Base-by-base conservation (phyloP, 1,139 yeast species). In the Yarrowia galli region DNA sequence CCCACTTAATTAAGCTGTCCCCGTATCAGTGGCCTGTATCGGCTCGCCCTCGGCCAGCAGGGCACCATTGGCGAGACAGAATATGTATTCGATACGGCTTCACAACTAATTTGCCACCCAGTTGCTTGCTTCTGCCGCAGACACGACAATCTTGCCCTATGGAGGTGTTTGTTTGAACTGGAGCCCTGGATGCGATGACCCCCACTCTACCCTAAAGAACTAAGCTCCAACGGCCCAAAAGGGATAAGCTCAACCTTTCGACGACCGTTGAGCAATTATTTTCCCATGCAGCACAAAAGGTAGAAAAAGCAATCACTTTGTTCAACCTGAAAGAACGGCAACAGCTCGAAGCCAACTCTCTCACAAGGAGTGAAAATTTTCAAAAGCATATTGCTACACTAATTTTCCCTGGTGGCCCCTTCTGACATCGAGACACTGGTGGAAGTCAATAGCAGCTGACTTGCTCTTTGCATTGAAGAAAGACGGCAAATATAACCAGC, bases 231-330 rank as follows among this genome's bases (percentile, higher is more conserved):
- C 60, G 60, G 58, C 45, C 43, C 35, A 53, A 53, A 53, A 1
- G 15, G 60, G 43, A 53, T 53, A 53, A 53, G 32, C 60, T 53
- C 32, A 53, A 38, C 16, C 22, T 53, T 53, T 28, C n/a, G 32
- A 16, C 10, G 35, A 53, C 60, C 60, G 60, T 53, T 53, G 60
- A 53, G 60, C 60, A 53, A 53, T 36, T 35, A 18, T 53, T 36
- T 48, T 28, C 23, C 15, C 45, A 36, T 53, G 60, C 60, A 53
- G 45, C 18, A 3, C 32, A 22, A 18, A 16, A 32, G 25, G 0
- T 12, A 36, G 13, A 22, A 49, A 53, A 53, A 36, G 60, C 60
- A 38, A 36, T 15, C 20, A 16, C 10, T 15, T 51, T n/a, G 4
- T 22, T 6, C 16, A 23, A 5, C 22, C 40, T n/a, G 13, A 36